phyloP scores from a whole-genome alignment of 2,329 filamentous ascomycete species.

The Colletotrichum sansevieriae region DNA sequence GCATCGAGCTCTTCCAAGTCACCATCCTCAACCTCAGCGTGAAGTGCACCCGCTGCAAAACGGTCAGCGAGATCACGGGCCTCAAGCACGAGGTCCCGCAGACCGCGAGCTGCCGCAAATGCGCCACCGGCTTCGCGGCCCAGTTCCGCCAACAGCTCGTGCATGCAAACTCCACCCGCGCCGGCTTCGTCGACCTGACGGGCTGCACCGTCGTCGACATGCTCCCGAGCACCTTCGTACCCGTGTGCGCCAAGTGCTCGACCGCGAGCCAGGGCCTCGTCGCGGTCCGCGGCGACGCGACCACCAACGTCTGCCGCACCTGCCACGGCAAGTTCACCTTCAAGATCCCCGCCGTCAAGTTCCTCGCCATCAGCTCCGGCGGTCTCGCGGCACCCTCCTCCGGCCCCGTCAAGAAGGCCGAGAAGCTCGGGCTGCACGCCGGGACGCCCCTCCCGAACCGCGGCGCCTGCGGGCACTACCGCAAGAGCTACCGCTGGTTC shows the following conservation, averaged over 20 bases:
- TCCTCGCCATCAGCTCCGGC: constrained; percentile 77
- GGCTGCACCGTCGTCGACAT: constrained; percentile 82
- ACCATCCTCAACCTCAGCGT: constrained; percentile 75
- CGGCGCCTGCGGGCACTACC: constrained; percentile 71
- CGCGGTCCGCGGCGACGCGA: constrained; percentile 79
- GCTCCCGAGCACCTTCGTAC: constrained; percentile 83
- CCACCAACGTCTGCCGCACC: constrained; percentile 80
- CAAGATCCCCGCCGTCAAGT: constrained; percentile 82
- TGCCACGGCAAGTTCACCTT: constrained; percentile 87
- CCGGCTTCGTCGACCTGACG: constrained; percentile 82
- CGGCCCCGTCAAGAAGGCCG: constrained; percentile 59
- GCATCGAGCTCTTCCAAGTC: constrained; percentile 82
- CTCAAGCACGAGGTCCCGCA: constrained; percentile 70
- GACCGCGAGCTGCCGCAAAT: constrained; percentile 69
- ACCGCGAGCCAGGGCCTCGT: constrained; percentile 76
- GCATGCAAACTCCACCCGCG: constrained; percentile 79
- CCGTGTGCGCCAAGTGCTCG: constrained; percentile 83
- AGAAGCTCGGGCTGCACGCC: constrained; percentile 68
- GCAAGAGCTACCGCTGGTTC: constrained; percentile 73
- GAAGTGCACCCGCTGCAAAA: constrained; percentile 85
- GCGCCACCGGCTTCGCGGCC: constrained; percentile 64
- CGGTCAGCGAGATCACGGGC: constrained; percentile 75
- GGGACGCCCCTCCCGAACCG: constrained; percentile 67
- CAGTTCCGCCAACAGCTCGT: constrained; percentile 77
- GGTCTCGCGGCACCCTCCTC: constrained; percentile 53